A percentile compares a stretch with the other conserved stretches of the same genome.
phyloP scores from a whole-genome alignment of 306 rosid species.

The Sphenostylis stenocarpa region DNA sequence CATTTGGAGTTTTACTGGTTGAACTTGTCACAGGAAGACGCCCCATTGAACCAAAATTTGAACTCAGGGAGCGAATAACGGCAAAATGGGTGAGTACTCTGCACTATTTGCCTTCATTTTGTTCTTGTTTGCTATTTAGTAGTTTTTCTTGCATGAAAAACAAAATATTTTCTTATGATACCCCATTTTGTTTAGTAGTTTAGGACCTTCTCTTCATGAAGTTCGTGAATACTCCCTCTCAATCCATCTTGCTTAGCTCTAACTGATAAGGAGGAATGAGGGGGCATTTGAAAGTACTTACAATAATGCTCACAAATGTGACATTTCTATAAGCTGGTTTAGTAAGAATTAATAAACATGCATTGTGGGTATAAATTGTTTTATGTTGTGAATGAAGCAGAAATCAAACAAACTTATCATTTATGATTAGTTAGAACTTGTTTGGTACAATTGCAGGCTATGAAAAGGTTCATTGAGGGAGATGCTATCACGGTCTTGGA shows the following conservation, averaged over 20 bases:
- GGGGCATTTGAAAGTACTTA: not conserved
- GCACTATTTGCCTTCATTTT: slow-evolving; percentile 31
- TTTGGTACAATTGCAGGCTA: slow-evolving; percentile 67
- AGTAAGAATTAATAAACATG: too few relatives aligned
- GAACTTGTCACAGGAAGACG: slow-evolving; percentile 96
- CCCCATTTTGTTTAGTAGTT: not conserved
- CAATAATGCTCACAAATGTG: not conserved
- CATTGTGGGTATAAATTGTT: not conserved
- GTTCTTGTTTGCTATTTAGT: not conserved
- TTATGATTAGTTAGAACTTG: not conserved
- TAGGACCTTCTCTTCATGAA: not conserved
- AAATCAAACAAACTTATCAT: not conserved
- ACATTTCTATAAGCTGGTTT: not conserved
- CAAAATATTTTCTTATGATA: not conserved
- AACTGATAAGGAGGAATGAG: not conserved
- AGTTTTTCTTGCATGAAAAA: not conserved
- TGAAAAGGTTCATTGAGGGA: slow-evolving; percentile 74
- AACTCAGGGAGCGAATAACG: slow-evolving; percentile 72
- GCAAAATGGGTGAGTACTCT: slow-evolving; percentile 74
- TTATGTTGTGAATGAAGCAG: not conserved
- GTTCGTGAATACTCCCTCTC: not conserved
- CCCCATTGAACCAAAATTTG: slow-evolving; percentile 87
- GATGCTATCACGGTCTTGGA: slow-evolving; percentile 60
- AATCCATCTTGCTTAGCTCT: not conserved
- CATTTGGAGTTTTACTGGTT: slow-evolving; percentile 90